Evolutionary conservation across 2,329 filamentous ascomycete genomes (phyloP).

Genomic region (Aspergillus niger): DNA sequence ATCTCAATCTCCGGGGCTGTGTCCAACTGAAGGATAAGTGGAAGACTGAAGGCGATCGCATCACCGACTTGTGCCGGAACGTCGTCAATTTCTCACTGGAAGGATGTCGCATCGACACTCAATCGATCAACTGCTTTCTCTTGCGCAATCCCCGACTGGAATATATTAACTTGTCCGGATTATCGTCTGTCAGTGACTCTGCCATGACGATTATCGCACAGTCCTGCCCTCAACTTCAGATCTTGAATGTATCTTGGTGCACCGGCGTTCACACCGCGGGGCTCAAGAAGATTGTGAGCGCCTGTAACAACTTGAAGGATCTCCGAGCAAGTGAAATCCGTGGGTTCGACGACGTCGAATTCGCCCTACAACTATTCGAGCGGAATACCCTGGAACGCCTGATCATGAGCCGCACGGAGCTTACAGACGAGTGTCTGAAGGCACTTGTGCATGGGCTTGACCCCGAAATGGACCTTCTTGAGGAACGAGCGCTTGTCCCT

Average conservation of each 20-base stretch:
- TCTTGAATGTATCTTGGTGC: conserved; percentile 92
- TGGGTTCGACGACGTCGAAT: conserved; percentile 73
- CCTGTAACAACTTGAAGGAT: conserved; percentile 73
- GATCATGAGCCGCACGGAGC: conserved; percentile 72
- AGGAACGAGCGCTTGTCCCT: conserved; percentile 72
- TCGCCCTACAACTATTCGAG: conserved; percentile 74
- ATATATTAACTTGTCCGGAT: conserved; percentile 83
- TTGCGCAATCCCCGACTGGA: conserved; percentile 75
- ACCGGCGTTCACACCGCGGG: conserved; percentile 78
- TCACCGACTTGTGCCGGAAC: conserved; percentile 84
- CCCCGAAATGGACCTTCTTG: conserved; percentile 79
- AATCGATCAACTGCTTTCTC: conserved; percentile 74
- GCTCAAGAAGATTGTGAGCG: conserved; percentile 69
- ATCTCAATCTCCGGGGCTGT: conserved; percentile 88
- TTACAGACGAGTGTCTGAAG: conserved; percentile 73
- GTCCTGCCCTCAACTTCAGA: conserved; percentile 78
- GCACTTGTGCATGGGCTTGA: conserved; percentile 74
- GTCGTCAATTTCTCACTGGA: conserved; percentile 85
- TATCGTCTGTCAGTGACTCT: conserved; percentile 73
- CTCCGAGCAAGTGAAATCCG: conserved; percentile 78
- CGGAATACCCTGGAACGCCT: conserved; percentile 82
- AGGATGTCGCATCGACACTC: conserved; percentile 82
- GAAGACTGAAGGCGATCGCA: conserved; percentile 64
- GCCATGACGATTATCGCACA: conserved; percentile 84
- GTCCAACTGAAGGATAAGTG: conserved; percentile 84